phyloP scores from a whole-genome alignment of 2,329 filamentous ascomycete species.

The Biscogniauxia sp. region DNA sequence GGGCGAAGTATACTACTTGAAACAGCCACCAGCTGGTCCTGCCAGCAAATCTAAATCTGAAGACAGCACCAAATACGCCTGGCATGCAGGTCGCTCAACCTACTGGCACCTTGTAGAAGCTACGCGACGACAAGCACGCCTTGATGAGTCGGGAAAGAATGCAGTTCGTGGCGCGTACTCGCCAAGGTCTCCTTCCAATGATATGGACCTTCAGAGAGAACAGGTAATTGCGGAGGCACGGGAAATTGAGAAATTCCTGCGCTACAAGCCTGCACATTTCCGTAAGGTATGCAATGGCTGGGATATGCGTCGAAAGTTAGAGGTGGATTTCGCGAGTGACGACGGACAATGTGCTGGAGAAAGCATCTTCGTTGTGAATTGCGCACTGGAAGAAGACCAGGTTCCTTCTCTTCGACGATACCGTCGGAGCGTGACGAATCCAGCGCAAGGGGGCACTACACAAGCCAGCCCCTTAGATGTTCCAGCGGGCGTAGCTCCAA shows the following conservation, averaged over 20 bases:
- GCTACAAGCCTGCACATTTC: slow-evolving; percentile 73
- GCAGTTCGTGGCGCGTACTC: slow-evolving; percentile 73
- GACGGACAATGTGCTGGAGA: slow-evolving; percentile 77
- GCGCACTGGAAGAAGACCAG: slow-evolving; percentile 62
- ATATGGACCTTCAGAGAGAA: slow-evolving; percentile 66
- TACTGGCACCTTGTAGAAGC: slow-evolving; percentile 79
- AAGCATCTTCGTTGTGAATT: slow-evolving; percentile 69
- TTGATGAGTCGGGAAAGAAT: slow-evolving; percentile 70
- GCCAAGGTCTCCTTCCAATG: slow-evolving; percentile 72
- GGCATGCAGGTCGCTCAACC: slow-evolving; percentile 74
- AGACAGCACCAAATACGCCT: slow-evolving; percentile 65
- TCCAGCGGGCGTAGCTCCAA: slow-evolving; percentile 7
- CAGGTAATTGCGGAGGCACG: slow-evolving; percentile 74
- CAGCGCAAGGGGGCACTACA: slow-evolving; percentile 5
- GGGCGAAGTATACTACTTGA: slow-evolving; percentile 86
- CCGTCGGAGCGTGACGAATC: slow-evolving; percentile 33
- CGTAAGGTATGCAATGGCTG: slow-evolving; percentile 76
- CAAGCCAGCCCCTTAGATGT: slow-evolving; percentile 4
- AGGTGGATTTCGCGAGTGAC: slow-evolving; percentile 86
- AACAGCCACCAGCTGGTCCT: slow-evolving; percentile 62
- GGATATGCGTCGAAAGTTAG: slow-evolving; percentile 85
- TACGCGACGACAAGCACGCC: slow-evolving; percentile 68
- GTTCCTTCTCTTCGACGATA: slow-evolving; percentile 45
- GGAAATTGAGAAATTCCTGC: slow-evolving; percentile 76
- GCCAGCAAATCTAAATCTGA: slow-evolving; percentile 48